Percentiles rank a stretch among this genome's conserved stretches.
Conservation (phyloP, 192 early-diverging fungal genomes). For the Backusella parvicylindrica region DNA sequence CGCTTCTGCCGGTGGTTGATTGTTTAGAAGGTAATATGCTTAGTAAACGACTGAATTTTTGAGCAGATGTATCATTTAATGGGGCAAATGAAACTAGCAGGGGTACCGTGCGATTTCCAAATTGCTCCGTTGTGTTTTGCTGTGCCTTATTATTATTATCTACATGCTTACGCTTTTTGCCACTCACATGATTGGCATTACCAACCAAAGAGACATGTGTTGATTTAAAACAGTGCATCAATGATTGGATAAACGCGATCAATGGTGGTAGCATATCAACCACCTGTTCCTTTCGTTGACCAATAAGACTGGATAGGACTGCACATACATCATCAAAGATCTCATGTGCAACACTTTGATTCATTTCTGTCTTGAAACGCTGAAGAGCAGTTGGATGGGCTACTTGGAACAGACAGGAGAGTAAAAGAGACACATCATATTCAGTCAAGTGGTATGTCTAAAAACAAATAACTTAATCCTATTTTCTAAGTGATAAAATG, state of each 20-base stretch:
- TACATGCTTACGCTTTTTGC: conserved; percentile 2
- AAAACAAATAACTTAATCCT: background rate
- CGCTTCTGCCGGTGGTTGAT: conserved; percentile 15
- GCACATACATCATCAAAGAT: conserved; percentile 50
- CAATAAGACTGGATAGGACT: conserved; percentile 46
- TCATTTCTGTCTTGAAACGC: background rate
- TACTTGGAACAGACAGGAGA: conserved; percentile 30
- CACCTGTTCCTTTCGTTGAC: conserved; percentile 48
- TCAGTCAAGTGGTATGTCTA: conserved; percentile 34
- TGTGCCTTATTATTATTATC: conserved; percentile 4
- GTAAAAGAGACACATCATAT: conserved; percentile 42
- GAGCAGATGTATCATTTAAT: conserved; percentile 23
- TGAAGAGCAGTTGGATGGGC: conserved; percentile 4
- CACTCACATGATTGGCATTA: background rate
- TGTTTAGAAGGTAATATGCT: conserved; percentile 10
- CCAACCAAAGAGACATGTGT: conserved; percentile 40
- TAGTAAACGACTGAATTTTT: conserved; percentile 15
- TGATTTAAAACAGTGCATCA: conserved; percentile 61
- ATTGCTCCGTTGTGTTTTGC: background rate
- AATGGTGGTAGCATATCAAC: conserved; percentile 46
- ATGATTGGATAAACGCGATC: conserved; percentile 43
- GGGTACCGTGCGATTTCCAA: conserved; percentile 9
- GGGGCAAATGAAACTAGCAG: conserved; percentile 33
- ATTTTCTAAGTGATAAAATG: background rate
- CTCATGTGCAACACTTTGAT: conserved; percentile 25